These are phyloP conservation scores for Nicotiana rustica DNA, from an alignment of 305 asterid species.

Conservation along the genomic window DNA sequence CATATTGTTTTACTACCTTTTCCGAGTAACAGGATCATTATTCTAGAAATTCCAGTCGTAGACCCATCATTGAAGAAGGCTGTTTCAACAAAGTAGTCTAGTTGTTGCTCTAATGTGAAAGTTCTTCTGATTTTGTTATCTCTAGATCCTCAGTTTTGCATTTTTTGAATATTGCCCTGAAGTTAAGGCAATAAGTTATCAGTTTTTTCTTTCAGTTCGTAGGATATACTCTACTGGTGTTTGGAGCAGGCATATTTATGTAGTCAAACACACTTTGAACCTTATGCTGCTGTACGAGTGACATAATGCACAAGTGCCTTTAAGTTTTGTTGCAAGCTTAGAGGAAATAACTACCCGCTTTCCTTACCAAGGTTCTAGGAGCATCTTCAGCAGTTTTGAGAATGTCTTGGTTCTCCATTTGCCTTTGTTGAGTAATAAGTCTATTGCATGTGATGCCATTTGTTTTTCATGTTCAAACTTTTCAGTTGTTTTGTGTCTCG, in stretches of 20 bases:
- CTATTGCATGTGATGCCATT: not conserved
- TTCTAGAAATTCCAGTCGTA: not conserved
- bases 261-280: not conserved
- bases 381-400: constrained; percentile 22
- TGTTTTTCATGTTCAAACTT: not conserved
- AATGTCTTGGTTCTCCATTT: constrained; percentile 1
- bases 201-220: not conserved
- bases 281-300: not conserved
- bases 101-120: not conserved
- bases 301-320: constrained; percentile 6
- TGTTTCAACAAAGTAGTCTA: not conserved
- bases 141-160: not conserved
- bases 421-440: not conserved
- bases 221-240: not conserved
- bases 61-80: not conserved
- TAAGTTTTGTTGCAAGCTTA: not conserved
- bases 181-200: not conserved
- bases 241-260: not conserved
- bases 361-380: not conserved
- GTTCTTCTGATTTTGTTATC: not conserved
- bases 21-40: not conserved
- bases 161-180: not conserved
- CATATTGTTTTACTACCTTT: not conserved
- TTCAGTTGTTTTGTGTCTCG: not conserved
- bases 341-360: not conserved